A percentile compares a stretch with the other conserved stretches of the same genome.
These are phyloP conservation scores for Meripilus lineatus DNA, from an alignment of 1,284 basidiomycete genomes.

Conservation along the genomic window DNA sequence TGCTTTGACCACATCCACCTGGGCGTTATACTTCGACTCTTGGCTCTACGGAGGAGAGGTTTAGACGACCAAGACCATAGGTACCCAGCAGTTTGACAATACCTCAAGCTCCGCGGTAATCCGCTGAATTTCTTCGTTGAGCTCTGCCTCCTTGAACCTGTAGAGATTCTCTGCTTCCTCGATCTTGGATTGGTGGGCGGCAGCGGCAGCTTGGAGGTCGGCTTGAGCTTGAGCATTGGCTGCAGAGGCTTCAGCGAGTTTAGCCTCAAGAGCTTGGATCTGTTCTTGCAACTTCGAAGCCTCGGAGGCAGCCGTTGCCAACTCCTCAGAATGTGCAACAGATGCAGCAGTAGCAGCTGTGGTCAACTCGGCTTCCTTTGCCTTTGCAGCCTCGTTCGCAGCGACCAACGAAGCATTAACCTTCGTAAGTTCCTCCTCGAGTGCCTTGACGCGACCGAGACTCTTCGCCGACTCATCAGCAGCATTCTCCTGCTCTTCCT, in stretches of 20 bases:
- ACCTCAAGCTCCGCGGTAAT: conserved; percentile 60
- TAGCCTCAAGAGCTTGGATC: conserved; percentile 46
- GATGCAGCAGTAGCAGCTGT: conserved; percentile 37
- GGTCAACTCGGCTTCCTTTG: conserved; percentile 44
- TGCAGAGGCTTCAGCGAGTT: conserved; percentile 38
- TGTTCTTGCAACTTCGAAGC: conserved; percentile 41
- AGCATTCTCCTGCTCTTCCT: conserved; percentile 60
- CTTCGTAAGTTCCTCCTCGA: conserved; percentile 49
- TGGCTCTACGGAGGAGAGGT: conserved; percentile 45
- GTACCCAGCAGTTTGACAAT: conserved; percentile 12
- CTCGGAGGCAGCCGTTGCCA: conserved; percentile 41
- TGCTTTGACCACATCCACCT: conserved; percentile 60
- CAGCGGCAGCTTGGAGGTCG: conserved; percentile 37
- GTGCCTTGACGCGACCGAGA: conserved; percentile 39
- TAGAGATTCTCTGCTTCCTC: conserved; percentile 35
- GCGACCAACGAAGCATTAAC: conserved; percentile 45
- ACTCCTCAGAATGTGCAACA: conserved; percentile 40
- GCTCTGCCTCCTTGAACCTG: conserved; percentile 45
- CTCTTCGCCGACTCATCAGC: conserved; percentile 53
- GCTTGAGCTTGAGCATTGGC: conserved; percentile 41
- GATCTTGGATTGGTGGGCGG: conserved; percentile 25
- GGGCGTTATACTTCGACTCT: conserved; percentile 61
- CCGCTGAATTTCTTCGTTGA: conserved; percentile 52
- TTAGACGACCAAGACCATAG: neutral
- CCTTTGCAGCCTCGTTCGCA: conserved; percentile 46